Base-by-base conservation (phyloP, 1,139 yeast genomes). In the Yamadazyma oceani region DNA sequence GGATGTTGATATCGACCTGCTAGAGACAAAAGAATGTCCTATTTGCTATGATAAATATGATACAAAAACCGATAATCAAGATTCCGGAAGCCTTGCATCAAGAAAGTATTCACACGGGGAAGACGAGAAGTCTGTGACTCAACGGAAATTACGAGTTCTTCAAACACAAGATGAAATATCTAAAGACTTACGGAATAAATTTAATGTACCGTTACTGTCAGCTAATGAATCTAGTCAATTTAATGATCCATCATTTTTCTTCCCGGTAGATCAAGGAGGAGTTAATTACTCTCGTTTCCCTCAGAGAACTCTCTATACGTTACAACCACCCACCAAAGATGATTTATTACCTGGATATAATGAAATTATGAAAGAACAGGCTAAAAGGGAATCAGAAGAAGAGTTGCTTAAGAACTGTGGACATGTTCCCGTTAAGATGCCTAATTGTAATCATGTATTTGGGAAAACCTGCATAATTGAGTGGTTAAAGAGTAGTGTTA, bases 391-490 rank as follows among this genome's bases (percentile, higher is more conserved):
- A 21, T 40, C 42, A 5, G 22, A 38, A 19, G 32, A 37, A 17
- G 42, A 41, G 5, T 11, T 27, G 5, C n/a, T 30, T 1, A 32
- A 39, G 13, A 34, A 31, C 8, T 56, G 55, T 5, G 60, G 60
- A 5, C 76, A 70, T 45, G 48, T 56, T 1, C 68, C 75, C 0
- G 75, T 69, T n/a, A 57, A 60, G 34, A 68, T 70, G 69, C 75
- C 75, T 2, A 56, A 55, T 34, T 70, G 76, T 46, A 57, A 60
- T 11, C 76, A 70, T 46, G 48, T 68, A 0, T 70, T 70, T 45
- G 76, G 76, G 7, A 59, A 61, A 41, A 50, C 65, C 8, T 70
- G 76, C 48, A 66, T 70, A 19, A 54, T 67, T 3, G 75, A 69
- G 41, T 70, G 76, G 76, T 51, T 70, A 26, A 61, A 62, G 43